Evolutionary conservation across 768 basidiomycete species (phyloP), one percentile per base, ranked within the genome.

Genomic region (Pleurotus tuoliensis): DNA sequence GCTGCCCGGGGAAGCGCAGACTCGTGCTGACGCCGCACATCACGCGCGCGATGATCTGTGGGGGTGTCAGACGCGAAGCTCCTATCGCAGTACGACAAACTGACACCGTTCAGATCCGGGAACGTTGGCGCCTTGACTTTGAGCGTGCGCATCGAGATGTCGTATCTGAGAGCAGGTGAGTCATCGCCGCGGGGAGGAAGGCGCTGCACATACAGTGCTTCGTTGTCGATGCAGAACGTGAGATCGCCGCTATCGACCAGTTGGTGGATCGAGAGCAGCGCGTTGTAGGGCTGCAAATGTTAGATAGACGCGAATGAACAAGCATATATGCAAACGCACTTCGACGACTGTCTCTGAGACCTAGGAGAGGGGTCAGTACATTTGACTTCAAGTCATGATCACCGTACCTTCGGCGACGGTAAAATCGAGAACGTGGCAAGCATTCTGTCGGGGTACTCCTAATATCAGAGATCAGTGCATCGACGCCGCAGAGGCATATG

Each of bases 1-100:
- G 74, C 69, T 94, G 93, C 27, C 93, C 93, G n/a, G 94, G 92
- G 78, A 95, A 94, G 40, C 93, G 87, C 57, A 95, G 75, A 63
- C 90, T 90, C 2, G 94, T 96, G 66, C 90, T 94, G 48, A 95
- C 87, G 47, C 96, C 96, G 59, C 90, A 90, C 92, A 98, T 96
- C 38, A 96, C 93, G 66, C 86, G 87, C 1, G 94, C 80, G 49
- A 97, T 84, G 38, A 96, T 72, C 83, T 86, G 57, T 3, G 45
- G 55, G 43, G 38, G 43, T 15, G 38, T 56, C 43, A 56, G 20
- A 47, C 3, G 55, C 16, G 6, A 11, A 51, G 15, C 52, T 38
- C 18, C 16, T 18, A 44, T 15, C 38, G 4, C 44, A 18, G 41
- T 51, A 27, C 15, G 34, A 38, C 18, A 15, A 16, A 69, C 78